Evolutionary conservation across 345 rosid genomes (phyloP).

Genomic region (Abelmoschus esculentus): DNA sequence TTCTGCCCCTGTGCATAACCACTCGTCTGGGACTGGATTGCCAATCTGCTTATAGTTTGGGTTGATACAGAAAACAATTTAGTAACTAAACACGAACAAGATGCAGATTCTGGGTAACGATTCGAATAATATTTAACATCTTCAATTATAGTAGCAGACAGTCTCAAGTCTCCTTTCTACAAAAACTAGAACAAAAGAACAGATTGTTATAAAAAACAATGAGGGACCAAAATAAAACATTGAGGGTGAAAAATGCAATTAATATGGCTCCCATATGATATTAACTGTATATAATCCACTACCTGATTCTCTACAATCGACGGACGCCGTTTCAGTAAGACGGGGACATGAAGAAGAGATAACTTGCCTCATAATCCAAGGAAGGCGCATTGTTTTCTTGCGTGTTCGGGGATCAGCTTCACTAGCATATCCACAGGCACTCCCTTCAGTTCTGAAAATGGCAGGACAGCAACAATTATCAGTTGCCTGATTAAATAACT

Average conservation of each 20-base stretch:
- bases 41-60: too few species aligned
- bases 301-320: slow-evolving; percentile 17
- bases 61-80: neutral
- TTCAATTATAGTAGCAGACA: neutral
- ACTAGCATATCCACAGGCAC: slow-evolving; percentile 42
- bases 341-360: slow-evolving; percentile 18
- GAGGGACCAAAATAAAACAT: slow-evolving; percentile 16
- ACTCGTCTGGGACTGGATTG: too few species aligned
- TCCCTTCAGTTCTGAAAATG: slow-evolving; percentile 66
- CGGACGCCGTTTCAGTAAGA: slow-evolving; percentile 17
- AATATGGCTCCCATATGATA: slow-evolving; percentile 8
- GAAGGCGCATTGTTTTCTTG: slow-evolving; percentile 45
- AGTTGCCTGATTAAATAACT: neutral
- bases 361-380: slow-evolving; percentile 31
- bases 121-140: neutral
- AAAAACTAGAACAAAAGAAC: neutral
- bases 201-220: slow-evolving; percentile 3
- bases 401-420: slow-evolving; percentile 60
- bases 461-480: slow-evolving; percentile 5
- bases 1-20: too few species aligned
- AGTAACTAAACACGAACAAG: neutral
- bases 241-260: slow-evolving; percentile 1
- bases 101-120: neutral
- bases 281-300: slow-evolving; percentile 11
- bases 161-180: slow-evolving; percentile 13